Evolutionary conservation across 495 filamentous ascomycete genomes (phyloP), one percentile per base, ranked within the genome.

Genomic region (Darksidea phi): DNA sequence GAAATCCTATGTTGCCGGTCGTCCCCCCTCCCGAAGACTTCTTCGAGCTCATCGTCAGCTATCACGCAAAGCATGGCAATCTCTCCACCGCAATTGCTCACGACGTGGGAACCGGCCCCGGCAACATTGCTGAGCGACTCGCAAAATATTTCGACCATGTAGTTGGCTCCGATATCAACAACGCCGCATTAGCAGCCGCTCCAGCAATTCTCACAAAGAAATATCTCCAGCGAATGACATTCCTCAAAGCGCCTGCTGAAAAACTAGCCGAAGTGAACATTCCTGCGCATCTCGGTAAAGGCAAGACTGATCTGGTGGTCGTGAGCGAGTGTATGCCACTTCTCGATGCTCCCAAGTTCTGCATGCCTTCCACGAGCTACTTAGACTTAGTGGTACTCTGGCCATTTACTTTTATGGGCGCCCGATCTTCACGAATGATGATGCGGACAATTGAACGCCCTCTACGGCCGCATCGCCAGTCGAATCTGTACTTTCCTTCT

Each of bases 381-480:
- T 63, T 12, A 12, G 36, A 3, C 60, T 54, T 5, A 43, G 54
- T 23, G 60, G 60, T 6, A 63, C 60, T 13, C 26, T 63, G 12
- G 60, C 53, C 11, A 63, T 56, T 23, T 63, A 24, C 6, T 63
- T 57, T 37, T 63, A 63, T 37, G 60, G 54, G 8, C 41, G 26
- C 4, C 53, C 60, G 6, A 34, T 57, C 45, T 63, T 57, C 53
- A 46, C 37, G 13, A 28, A 17, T 2, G 20, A 5, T 3, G 20
- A 57, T 49, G 42, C 45, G 25, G 24, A 12, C 6, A 24, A 42
- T 37, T 11, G 8, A 43, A 50, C 15, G 56, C 8, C 2, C 41
- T 52, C 15, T 53, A 51, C 32, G 41, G 50, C 17, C n/a, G 38
- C 20, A 52, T 58, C 20, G 25, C 34, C 3, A 26, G 47, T 13